Percentiles rank a stretch among this genome's conserved stretches.
These are phyloP conservation scores for Backusella sp. DNA, from an alignment of 192 early-diverging fungal species.

Conservation along the genomic window DNA sequence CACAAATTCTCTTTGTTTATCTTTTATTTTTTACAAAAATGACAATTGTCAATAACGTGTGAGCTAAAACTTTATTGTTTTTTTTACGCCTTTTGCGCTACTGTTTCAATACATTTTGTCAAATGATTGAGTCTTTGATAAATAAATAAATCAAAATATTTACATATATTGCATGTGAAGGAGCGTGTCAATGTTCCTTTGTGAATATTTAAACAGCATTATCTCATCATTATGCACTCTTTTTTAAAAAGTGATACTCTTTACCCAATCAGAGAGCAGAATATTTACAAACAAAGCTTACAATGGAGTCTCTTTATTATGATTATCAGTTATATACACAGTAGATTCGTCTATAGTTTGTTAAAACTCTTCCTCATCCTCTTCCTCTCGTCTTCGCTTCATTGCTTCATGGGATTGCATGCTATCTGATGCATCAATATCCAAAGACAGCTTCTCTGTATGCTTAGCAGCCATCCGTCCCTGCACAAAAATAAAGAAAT, in stretches of 20 bases:
- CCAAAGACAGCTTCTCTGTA: background rate
- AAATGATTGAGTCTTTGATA: no score
- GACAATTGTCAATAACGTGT: no score
- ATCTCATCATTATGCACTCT: no score
- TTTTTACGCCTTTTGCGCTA: no score
- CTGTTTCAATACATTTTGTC: no score
- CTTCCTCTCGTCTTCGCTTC: conserved; percentile 21
- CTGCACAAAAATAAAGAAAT: background rate
- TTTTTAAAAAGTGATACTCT: no score
- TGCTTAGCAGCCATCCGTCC: conserved; percentile 1
- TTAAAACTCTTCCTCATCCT: conserved; percentile 31
- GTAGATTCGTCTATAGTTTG: background rate
- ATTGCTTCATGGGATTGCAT: background rate
- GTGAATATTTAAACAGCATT: background rate
- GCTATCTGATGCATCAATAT: background rate
- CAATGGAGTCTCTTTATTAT: background rate
- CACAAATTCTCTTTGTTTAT: no score
- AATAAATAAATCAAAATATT: no score
- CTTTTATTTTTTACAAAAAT: no score
- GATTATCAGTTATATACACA: background rate
- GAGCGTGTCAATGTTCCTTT: background rate
- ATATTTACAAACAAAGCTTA: background rate
- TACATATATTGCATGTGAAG: background rate
- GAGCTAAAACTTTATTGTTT: no score
- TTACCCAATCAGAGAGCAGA: no score